These are phyloP conservation scores for Penicillium samsonianum DNA, from an alignment of 495 filamentous ascomycete species.

Conservation along the genomic window DNA sequence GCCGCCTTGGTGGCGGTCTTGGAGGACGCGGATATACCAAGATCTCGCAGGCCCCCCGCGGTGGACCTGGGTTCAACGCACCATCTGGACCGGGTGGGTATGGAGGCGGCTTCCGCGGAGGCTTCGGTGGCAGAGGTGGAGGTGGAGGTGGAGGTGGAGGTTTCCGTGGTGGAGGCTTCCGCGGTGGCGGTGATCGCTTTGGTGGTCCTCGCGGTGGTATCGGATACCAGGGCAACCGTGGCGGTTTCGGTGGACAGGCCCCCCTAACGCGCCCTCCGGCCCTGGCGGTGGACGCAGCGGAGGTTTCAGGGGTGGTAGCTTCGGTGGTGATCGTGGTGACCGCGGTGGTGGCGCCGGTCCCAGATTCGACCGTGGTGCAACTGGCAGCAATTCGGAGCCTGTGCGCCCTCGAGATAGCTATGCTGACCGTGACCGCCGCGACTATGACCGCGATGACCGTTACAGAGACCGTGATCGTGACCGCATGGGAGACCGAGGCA, in stretches of 20 bases:
- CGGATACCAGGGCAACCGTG: slow-evolving; percentile 61
- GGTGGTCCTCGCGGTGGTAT: slow-evolving; percentile 58
- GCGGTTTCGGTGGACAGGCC: slow-evolving; percentile 64
- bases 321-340: slow-evolving; percentile 38
- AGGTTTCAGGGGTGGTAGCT: slow-evolving; percentile 52
- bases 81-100: slow-evolving; percentile 68
- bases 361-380: slow-evolving; percentile 51
- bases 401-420: slow-evolving; percentile 51
- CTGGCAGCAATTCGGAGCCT: slow-evolving; percentile 57
- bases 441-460: slow-evolving; percentile 57
- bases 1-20: slow-evolving; percentile 87
- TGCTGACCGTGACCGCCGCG: slow-evolving; percentile 56
- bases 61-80: slow-evolving; percentile 58
- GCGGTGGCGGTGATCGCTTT: slow-evolving; percentile 66
- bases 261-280: slow-evolving; percentile 77
- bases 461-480: slow-evolving; percentile 44
- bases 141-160: slow-evolving; percentile 36
- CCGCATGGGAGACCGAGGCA: slow-evolving; percentile 22
- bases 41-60: slow-evolving; percentile 69
- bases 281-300: slow-evolving; percentile 66
- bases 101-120: slow-evolving; percentile 67
- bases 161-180: slow-evolving; percentile 59
- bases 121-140: slow-evolving; percentile 48
- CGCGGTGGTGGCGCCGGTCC: slow-evolving; percentile 35
- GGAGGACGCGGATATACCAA: slow-evolving; percentile 94